Evolutionary conservation across 2,329 filamentous ascomycete species (phyloP), one percentile per base, ranked within the genome.

Genomic region (Calonectria crousiana): DNA sequence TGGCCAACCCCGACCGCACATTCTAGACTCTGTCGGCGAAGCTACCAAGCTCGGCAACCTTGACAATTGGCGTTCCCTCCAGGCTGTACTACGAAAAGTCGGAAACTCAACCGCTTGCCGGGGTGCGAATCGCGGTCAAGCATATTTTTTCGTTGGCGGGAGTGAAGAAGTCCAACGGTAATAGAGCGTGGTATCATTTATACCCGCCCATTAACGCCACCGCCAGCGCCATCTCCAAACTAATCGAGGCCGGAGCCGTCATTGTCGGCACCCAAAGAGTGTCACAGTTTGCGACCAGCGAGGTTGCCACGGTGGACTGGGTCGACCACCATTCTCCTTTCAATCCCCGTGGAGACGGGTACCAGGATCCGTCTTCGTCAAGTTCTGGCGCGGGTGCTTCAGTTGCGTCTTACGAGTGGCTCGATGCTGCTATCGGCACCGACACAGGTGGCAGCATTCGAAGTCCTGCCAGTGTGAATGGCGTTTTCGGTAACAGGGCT

Each of bases 311-410:
- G 1, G 51, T 73, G 0, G 76, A 78, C 1, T 62, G 70, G 1
- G 71, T 86, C 4, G 84, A 86, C 69, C 85, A 83, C 49, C 85
- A 86, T 16, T 79, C 83, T 0, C 86, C 87, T 0, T 87, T 87
- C 76, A 88, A 88, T 71, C 85, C 86, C 0, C 80, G 86, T 0
- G 89, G 85, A 0, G 89, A 90, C 70, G 86, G 87, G 0, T 89
- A 89, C 49, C 85, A 87, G 66, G 83, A 84, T 3, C 84, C 88
- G 73, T 86, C 85, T 0, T 87, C 86, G 1, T 90, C 88, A 0
- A 90, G 85, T 0, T 82, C 84, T 0, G 86, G 86, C 0, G 82
- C 83, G 0, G 85, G 82, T 6, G 85, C 84, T 0, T 83, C 84
- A 0, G 74, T 87, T 0, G 85, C 83, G 2, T 81, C 84, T 0